Base-by-base conservation (phyloP, 148 eudicot species). In the Persicaria maculosa region DNA sequence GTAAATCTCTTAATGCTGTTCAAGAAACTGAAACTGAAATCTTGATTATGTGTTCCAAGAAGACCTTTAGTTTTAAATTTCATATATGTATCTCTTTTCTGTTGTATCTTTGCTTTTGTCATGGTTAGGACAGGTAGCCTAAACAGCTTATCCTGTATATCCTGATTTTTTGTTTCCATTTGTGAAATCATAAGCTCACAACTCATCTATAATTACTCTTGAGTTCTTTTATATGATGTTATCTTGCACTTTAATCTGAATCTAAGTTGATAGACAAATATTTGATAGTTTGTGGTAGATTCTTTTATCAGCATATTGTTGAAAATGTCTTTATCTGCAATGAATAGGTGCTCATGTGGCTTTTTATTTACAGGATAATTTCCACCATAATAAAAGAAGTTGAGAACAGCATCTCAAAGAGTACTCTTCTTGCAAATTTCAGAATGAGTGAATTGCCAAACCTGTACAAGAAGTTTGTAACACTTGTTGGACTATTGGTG, bases 401-500 rank as follows among this genome's bases (percentile, higher is more conserved):
- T 50, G 93, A 91, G 82, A 86, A 79, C 77, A 84, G 77, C 80
- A 89, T 91, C 11, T 77, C 90, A 72, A 89, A 85, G 79, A 77
- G 68, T 77, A 84, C 94, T 44, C 85, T 93, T 74, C 92, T 93
- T 40, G 31, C 84, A 77, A 86, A 88, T 83, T 93, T 88, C 83
- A 86, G 88, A 83, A 88, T 88, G 92, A 81, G 85, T 50, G 78
- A 86, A 80, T 77, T 93, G 75, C 98, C 94, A 74, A 77, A 78
- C 46, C 97, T 93, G 62, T 86, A 82, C 78, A 68, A 83, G 67
- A 86, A 89, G 72, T 91, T 89, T 83, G 88, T 93, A 77, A 80
- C 88, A 76, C 88, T 93, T 77, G 87, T 91, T 77, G 91, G 89
- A 76, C 79, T 84, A 73, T 47, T 93, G 92, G 98, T 93, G 71